Conservation (phyloP, 106 monocot genomes). For the Platanthera guangdongensis region DNA sequence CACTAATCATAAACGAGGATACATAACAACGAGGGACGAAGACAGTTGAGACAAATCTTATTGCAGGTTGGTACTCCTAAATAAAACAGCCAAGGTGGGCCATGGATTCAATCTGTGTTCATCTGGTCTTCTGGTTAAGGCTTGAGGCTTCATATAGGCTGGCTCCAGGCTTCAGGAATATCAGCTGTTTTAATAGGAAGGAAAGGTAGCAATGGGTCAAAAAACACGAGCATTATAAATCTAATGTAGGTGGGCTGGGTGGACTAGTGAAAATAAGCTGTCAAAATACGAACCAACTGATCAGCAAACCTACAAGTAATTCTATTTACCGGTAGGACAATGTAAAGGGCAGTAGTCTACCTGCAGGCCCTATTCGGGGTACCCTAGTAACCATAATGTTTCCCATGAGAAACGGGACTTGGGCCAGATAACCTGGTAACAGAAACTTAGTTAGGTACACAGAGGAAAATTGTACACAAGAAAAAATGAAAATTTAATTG, state of each 20-base stretch:
- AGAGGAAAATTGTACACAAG: conserved; percentile 9
- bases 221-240: conserved; percentile 38
- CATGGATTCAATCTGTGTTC: conserved; percentile 29
- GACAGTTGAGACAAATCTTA: conserved; percentile 10
- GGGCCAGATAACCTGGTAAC: conserved; percentile 80
- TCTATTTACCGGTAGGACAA: conserved; percentile 17
- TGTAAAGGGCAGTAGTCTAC: conserved; percentile 45
- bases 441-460: conserved; percentile 37
- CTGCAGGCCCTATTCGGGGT: conserved; percentile 41
- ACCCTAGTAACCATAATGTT: conserved; percentile 86
- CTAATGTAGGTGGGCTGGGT: conserved; percentile 31
- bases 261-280: conserved; percentile 21
- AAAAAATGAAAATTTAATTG: not conserved
- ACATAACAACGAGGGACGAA: conserved; percentile 11
- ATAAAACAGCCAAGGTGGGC: conserved; percentile 37
- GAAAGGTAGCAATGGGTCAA: conserved; percentile 55
- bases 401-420: conserved; percentile 61
- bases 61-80: conserved; percentile 30
- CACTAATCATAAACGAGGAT: not conserved
- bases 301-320: conserved; percentile 10
- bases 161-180: conserved; percentile 68
- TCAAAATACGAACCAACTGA: conserved; percentile 12
- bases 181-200: conserved; percentile 69
- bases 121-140: conserved; percentile 73
- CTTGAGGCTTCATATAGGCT: conserved; percentile 63